Evolutionary conservation across 345 rosid species (phyloP), one percentile per base, ranked within the genome.

Genomic region (Carallia brachiata): DNA sequence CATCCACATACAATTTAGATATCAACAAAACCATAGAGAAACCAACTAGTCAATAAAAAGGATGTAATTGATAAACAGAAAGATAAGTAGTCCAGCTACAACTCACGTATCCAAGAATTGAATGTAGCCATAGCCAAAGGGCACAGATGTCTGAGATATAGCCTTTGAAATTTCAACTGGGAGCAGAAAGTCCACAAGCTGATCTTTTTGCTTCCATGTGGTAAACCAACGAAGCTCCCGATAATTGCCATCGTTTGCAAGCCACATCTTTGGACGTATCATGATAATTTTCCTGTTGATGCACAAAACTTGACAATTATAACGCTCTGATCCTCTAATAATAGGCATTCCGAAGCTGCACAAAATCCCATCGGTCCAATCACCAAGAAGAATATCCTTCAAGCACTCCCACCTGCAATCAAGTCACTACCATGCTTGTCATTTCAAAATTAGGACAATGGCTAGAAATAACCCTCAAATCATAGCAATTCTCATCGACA

Each of bases 261-360:
- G 98, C 86, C 96, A 92, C 89, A 95, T 75, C 66, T 95, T 95
- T 7, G 98, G 98, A 52, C 98, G 88, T 50, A 95, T 85, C 97
- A 92, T 87, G 67, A 95, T 52, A 73, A 95, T 95, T 80, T 84
- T 87, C 56, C 83, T 69, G 79, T 95, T 87, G 75, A 90, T 80
- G 73, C 99, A 95, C 9, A 92, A 76, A 61, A 95, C 87, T 78
- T 95, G 97, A 82, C 99, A 95, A 58, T 95, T 95, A 72, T 95
- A 92, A 69, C 94, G 90, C 79, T 89, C 97, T 0, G 99, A 90
- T 80, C 92, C 98, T 81, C 84, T 87, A 61, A 89, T 81, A 48
- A 89, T 72, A 52, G 96, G 99, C 99, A 95, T 92, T 66, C 99
- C 99, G 27, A 95, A 81, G 80, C 99, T 92, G 81, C 99, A 92